These are phyloP conservation scores for Cytospora piceicola DNA, from an alignment of 2,329 filamentous ascomycete genomes.

Conservation along the genomic window DNA sequence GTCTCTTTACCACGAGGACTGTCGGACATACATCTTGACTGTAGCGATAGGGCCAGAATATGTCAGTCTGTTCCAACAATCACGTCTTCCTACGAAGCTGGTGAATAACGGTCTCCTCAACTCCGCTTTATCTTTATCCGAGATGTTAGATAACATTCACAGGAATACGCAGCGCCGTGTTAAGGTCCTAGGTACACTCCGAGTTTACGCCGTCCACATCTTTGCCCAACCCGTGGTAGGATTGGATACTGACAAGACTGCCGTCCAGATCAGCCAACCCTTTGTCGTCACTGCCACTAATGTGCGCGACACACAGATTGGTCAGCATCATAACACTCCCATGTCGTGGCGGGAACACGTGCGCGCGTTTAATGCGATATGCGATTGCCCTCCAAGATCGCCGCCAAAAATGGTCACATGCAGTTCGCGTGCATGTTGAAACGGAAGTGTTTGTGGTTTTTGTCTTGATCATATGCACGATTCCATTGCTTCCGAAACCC, in stretches of 20 bases:
- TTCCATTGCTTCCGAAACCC: slow-evolving; percentile 64
- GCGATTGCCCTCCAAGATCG: not conserved
- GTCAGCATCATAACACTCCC: not conserved
- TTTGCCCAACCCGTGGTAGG: not conserved
- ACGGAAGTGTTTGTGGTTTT: slow-evolving; percentile 27
- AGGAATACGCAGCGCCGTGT: not conserved
- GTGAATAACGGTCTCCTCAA: not conserved
- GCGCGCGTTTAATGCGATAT: no score
- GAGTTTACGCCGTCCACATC: not conserved
- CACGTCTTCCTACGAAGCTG: not conserved
- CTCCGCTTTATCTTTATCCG: not conserved
- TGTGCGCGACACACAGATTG: not conserved
- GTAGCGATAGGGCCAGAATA: not conserved
- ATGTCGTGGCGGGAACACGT: not conserved
- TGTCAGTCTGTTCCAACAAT: not conserved
- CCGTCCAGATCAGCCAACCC: not conserved
- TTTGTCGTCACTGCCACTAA: not conserved
- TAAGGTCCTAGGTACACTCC: not conserved
- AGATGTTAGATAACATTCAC: not conserved
- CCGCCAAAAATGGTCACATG: not conserved
- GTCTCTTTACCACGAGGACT: not conserved
- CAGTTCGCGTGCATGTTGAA: not conserved
- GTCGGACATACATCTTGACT: not conserved
- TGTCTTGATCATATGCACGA: slow-evolving; percentile 59
- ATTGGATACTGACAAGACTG: not conserved